Base-by-base conservation (phyloP, 768 basidiomycete species). In the Phlegmacium glaucopus region DNA sequence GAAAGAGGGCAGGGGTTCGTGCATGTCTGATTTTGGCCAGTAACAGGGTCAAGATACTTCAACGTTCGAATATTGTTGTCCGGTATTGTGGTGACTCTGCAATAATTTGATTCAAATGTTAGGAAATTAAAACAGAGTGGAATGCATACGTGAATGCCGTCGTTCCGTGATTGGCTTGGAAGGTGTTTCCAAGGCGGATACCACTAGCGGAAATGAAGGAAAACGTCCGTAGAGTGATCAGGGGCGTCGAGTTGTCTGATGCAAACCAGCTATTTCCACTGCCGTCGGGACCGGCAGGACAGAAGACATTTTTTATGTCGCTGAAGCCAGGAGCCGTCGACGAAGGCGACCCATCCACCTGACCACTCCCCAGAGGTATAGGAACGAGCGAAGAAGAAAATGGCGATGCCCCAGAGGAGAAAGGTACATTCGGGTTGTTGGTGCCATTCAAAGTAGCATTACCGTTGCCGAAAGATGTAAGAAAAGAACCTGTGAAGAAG, bases 331-430 rank as follows among this genome's bases (percentile, higher is more conserved):
- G 34, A 43, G 83, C 69, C 4, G 74, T 63, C 4, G 90, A 77
- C 0, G 85, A 83, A 13, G 88, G 85, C 2, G 78, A 79, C 13
- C 77, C 83, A 44, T 68, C 56, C 28, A 77, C 54, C 55, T 80
- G 66, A n/a, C 84, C 81, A 15, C 74, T 74, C 51, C 74, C 64
- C 13, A 93, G 67, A 27, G 88, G 82, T 28, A 93, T 70, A 13
- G 90, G 88, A 30, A 94, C 91, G 41, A 96, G 82, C 9, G 92
- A 94, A 2, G 90, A 89, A 4, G 94, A 88, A 62, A 90, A 92
- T 0, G 89, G 87, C 0, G 89, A 85, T 11, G 91, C 89, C 22
- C 88, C 84, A 2, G 80, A 62, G 16, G 92, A 93, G 57, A 81
- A 84, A 10, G 90, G 90, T 4, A 93, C 83, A 49, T 87, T 93